Conservation (phyloP, 1,139 yeast genomes). For the Taphrina pruni region DNA sequence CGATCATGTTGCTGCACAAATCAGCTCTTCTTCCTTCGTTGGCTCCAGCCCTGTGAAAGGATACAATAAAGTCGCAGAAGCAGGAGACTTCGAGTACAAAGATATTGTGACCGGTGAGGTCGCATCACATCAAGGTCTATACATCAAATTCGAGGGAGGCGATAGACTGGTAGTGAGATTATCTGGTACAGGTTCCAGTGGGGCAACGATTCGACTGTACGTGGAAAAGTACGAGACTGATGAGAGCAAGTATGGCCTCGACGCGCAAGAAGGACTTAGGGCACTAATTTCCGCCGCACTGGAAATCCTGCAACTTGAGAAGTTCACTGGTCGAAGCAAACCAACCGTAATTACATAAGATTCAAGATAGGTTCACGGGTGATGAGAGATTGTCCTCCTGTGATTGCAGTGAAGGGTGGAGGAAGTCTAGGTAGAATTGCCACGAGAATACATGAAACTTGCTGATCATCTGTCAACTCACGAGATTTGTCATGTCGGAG, state of each 20-base stretch:
- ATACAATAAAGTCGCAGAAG: slow-evolving; percentile 63
- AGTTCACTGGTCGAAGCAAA: slow-evolving; percentile 76
- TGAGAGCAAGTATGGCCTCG: slow-evolving; percentile 56
- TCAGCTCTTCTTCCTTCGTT: slow-evolving; percentile 54
- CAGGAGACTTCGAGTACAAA: slow-evolving; percentile 89
- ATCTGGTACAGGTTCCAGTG: slow-evolving; percentile 97
- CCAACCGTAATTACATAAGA: slow-evolving; percentile 82
- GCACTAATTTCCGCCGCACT: slow-evolving; percentile 69
- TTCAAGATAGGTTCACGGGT: background rate
- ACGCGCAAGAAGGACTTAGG: slow-evolving; percentile 74
- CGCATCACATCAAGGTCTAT: slow-evolving; percentile 89
- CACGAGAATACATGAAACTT: too few relatives aligned
- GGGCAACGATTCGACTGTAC: slow-evolving; percentile 94
- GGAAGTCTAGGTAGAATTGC: too few relatives aligned
- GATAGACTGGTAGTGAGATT: slow-evolving; percentile 86
- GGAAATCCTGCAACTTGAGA: slow-evolving; percentile 70
- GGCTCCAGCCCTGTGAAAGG: slow-evolving; percentile 59
- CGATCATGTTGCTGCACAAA: slow-evolving; percentile 59
- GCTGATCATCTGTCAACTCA: background rate
- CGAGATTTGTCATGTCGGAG: background rate
- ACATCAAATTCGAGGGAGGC: slow-evolving; percentile 79
- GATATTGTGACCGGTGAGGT: slow-evolving; percentile 90
- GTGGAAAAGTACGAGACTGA: slow-evolving; percentile 81
- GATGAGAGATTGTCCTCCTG: too few relatives aligned
- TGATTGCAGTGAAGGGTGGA: too few relatives aligned